Evolutionary conservation across 106 monocot species (phyloP), one percentile per base, ranked within the genome.

Genomic region (Xerophyta viscosa): DNA sequence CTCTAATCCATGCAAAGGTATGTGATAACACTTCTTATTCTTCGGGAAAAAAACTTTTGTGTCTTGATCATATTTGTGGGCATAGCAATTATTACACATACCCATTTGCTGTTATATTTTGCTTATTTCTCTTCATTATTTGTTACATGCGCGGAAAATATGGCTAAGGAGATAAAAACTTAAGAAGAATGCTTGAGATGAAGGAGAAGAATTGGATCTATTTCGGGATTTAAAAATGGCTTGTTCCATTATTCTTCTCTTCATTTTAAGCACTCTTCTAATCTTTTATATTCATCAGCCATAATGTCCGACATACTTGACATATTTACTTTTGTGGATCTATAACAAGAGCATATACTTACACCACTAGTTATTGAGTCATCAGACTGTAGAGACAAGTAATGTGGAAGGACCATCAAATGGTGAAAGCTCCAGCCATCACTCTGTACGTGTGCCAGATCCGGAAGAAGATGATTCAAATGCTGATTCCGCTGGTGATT

Each of bases 1-100:
- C 52, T 29, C 31, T 33, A 27, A 23, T 20, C n/a, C n/a, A 46
- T 48, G 37, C 9, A 39, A 60, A 81, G 90, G 84, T 85, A 43
- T 51, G 62, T 14, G 13, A 25, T 52, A 15, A 26, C 12, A 52
- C 3, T 25, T 48, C 19, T 15, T 52, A 19, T 8, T 19, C 28
- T 17, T 53, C 15, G n/a, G 13, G 17, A 53, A 14, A 2, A 20
- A 1, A 47, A 25, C 27, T 2, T 3, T 27, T 15, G 29, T 18
- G 18, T 15, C 18, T 17, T 53, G n/a, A 15, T 29, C 4, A 0
- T 29, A 18, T 17, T 17, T 29, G 8, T 29, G 29, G 14, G 25
- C 29, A 6, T 52, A 2, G 0, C 29, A 17, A 29, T 29, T 53
- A 13, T 28, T 53, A 14, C 9, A 17, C 29, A 53, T 17, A 29